Evolutionary conservation across 331 rosid genomes (phyloP).

Genomic region (Arachis monticola): DNA sequence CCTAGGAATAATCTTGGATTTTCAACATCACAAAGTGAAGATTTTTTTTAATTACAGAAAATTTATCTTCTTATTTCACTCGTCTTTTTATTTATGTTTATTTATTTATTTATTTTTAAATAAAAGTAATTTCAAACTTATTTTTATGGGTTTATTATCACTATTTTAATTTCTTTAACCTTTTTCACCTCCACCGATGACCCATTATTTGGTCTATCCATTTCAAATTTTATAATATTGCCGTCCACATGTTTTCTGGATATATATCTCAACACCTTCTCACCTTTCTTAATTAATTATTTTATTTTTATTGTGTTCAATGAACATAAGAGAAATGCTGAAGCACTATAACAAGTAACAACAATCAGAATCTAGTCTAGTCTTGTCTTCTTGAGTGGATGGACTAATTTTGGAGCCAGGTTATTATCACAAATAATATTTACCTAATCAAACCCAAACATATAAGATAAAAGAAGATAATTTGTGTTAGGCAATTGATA

Average conservation of each 20-base stretch:
- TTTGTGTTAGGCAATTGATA: no score
- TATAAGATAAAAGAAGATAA: no score
- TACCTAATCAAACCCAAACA: no score
- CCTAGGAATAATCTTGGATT: background rate
- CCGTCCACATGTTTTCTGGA: slow-evolving; percentile 29
- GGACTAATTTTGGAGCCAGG: no score
- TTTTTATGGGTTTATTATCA: no score
- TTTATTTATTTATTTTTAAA: no score
- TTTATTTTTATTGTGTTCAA: background rate
- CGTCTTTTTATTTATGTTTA: no score
- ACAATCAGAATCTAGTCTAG: no score
- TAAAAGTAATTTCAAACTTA: slow-evolving; percentile 24
- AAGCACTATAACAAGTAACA: no score
- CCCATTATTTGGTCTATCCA: slow-evolving; percentile 15
- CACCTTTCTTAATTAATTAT: background rate
- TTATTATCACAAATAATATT: no score
- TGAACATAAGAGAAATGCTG: no score
- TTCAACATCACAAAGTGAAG: background rate
- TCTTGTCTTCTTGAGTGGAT: no score
- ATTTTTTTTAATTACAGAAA: background rate
- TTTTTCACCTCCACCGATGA: slow-evolving; percentile 13
- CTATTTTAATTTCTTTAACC: background rate
- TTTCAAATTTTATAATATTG: background rate
- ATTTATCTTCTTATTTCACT: background rate
- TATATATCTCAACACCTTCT: slow-evolving; percentile 9